Evolutionary conservation across 2,329 filamentous ascomycete species (phyloP).

Genomic region (Gnomoniopsis smithogilvyi): DNA sequence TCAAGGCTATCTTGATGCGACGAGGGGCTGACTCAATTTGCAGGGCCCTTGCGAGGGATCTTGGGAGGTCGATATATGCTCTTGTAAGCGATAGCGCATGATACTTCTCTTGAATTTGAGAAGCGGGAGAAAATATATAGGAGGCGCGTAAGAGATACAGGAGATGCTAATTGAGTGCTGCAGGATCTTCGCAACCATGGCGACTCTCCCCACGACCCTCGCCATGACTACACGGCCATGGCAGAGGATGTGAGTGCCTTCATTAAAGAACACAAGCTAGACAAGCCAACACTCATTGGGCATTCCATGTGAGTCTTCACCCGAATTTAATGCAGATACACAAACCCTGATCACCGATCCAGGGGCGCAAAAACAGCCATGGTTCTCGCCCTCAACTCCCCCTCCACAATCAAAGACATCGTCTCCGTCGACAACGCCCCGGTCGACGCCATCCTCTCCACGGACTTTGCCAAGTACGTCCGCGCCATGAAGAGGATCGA

Average conservation of each 20-base stretch:
- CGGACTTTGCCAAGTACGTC: constrained; percentile 76
- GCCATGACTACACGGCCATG: constrained; percentile 79
- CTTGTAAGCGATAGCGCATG: constrained; percentile 51
- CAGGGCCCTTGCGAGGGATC: constrained; percentile 76
- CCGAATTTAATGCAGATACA: neutral
- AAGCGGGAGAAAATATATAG: neutral
- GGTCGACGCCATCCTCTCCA: constrained; percentile 71
- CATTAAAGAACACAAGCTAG: constrained; percentile 67
- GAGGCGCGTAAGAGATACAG: no score
- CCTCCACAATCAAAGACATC: constrained; percentile 65
- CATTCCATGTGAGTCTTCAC: constrained; percentile 76
- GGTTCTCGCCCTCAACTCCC: constrained; percentile 72
- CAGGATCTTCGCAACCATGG: constrained; percentile 93
- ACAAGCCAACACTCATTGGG: constrained; percentile 74
- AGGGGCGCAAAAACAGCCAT: constrained; percentile 93
- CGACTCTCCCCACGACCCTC: constrained; percentile 72
- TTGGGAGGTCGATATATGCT: constrained; percentile 77
- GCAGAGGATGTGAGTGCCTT: constrained; percentile 81
- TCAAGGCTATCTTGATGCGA: neutral
- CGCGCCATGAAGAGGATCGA: constrained; percentile 83
- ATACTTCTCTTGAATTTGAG: neutral
- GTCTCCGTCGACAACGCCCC: constrained; percentile 92
- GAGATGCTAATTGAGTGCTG: neutral
- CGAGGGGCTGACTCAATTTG: neutral
- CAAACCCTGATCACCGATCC: neutral